Evolutionary conservation across 306 rosid genomes (phyloP), one percentile per base, ranked within the genome.

Genomic region (Herpetospermum pedunculosum): DNA sequence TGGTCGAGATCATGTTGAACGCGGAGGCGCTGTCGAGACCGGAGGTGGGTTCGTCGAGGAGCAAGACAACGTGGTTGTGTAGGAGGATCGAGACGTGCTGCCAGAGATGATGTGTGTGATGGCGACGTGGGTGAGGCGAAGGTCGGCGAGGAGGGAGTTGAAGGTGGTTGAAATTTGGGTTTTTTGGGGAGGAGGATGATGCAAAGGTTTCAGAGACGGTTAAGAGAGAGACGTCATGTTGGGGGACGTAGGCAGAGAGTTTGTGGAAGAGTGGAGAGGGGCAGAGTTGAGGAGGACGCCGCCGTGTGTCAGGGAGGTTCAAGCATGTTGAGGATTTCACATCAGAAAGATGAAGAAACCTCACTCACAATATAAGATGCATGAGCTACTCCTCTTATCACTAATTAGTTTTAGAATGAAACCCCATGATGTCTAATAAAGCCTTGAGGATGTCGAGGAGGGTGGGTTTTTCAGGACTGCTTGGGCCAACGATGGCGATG

Each of bases 41-140:
- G 7, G 98, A 91, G 38, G 98, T 93, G n/a, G 98, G 98, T 58
- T 93, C 98, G 65, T 93, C 98, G 0, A 93, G 92, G 9, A 93
- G 89, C 15, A 93, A 38, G 3, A 93, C 85, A 0, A 89, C 84
- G 0, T 97, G 98, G 47, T 91, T 97, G 60, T 91, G 98, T 23
- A 93, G 97, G 19, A 93, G 97, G 54, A 93, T 90, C 0, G 96
- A 93, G 40, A 90, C 96, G 0, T 97, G 83, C 34, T 97, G 81
- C 1, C 94, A 34, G 78, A 85, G 5, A 85, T 82, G 0, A 90
- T 88, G 71, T 88, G 82, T 2, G 84, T 88, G 75, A 87, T 64
- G n/a, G 94, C 78, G n/a, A 93, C 67, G 47, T 93, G 94, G 0
- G 82, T 48, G 1, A 93, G 86, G 14, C 82, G 59, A 47, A 93